Base-by-base conservation (phyloP, 2,329 filamentous ascomycete genomes). In the Penicillium sp. region DNA sequence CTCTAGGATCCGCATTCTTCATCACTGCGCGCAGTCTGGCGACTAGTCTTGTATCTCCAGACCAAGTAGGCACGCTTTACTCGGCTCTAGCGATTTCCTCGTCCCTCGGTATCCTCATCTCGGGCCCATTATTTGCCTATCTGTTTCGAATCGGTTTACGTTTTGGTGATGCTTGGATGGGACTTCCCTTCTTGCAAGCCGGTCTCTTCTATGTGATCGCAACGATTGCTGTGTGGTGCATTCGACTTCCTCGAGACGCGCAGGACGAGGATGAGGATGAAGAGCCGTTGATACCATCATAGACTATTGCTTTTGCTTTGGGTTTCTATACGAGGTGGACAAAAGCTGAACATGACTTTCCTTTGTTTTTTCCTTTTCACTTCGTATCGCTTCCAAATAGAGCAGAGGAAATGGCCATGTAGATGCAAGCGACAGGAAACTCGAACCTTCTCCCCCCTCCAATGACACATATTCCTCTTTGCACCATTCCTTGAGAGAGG, bases 1-100 rank as follows among this genome's bases (percentile, higher is more conserved):
- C 72, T 3, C 53, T 73, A 22, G 71, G 72, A 22, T 54, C 66
- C 2, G 64, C 68, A 2, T 74, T 74, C 49, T 13, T 51, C 1
- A 53, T 69, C 19, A 61, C 60, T 5, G 62, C 62, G 8, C 68
- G 72, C 43, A 72, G 70, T 62, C 57, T 73, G 10, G 73, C 60
- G 14, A 72, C 72, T 10, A 56, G 66, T 7, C 67, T 75, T 16
- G 68, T 75, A 1, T 48, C 49, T 2, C 63, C 68, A 11, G 66
- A 70, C 25, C 68, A 72, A 30, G 66, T 73, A 30, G 72, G 70
- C 19, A 71, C 71, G 3, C 48, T 75, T 22, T 74, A 73, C 42
- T 66, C 71, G 14, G 67, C 68, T 11, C 65, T 70, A 38, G 65
- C 69, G 4, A 67, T 75, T 28, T 62, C 66, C 7, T 58, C 61